phyloP scores from a whole-genome alignment of 2,329 filamentous ascomycete genomes.

The Sphaerostilbella broomeana region DNA sequence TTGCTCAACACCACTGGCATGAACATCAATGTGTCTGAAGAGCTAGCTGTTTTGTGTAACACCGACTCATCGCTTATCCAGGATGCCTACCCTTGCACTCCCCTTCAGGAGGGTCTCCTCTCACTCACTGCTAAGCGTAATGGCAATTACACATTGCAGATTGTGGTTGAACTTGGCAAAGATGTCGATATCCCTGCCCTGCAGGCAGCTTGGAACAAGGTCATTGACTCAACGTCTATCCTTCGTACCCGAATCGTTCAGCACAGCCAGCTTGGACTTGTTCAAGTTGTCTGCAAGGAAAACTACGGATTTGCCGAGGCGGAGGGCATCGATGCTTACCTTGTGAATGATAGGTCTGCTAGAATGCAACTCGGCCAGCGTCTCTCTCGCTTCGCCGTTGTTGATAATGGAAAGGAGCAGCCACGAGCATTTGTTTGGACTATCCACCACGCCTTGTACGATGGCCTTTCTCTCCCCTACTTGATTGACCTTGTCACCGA shows the following conservation, averaged over 20 bases:
- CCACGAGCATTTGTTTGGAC: conserved; percentile 8
- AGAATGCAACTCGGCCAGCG: neutral
- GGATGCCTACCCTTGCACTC: conserved; percentile 27
- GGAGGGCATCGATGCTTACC: neutral
- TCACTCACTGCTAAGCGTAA: neutral
- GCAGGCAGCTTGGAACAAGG: conserved; percentile 36
- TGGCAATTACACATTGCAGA: conserved; percentile 23
- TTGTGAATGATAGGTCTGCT: neutral
- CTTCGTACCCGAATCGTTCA: conserved; percentile 45
- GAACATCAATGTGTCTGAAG: too few relatives aligned
- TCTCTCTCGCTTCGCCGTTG: neutral
- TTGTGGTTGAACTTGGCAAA: neutral
- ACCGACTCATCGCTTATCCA: conserved; percentile 14
- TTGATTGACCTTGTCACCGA: neutral
- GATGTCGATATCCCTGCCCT: neutral
- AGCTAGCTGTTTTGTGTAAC: conserved; percentile 12
- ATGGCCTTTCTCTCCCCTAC: conserved; percentile 11
- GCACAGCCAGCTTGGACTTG: conserved; percentile 22
- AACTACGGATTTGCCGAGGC: neutral
- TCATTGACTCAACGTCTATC: conserved; percentile 32
- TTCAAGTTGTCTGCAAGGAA: conserved; percentile 1
- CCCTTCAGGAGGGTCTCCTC: conserved; percentile 3
- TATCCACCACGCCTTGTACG: conserved; percentile 15
- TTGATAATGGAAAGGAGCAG: neutral
- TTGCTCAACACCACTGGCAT: too few relatives aligned